Evolutionary conservation across 257 asterid genomes (phyloP).

Genomic region (Cynanchum wilfordii): DNA sequence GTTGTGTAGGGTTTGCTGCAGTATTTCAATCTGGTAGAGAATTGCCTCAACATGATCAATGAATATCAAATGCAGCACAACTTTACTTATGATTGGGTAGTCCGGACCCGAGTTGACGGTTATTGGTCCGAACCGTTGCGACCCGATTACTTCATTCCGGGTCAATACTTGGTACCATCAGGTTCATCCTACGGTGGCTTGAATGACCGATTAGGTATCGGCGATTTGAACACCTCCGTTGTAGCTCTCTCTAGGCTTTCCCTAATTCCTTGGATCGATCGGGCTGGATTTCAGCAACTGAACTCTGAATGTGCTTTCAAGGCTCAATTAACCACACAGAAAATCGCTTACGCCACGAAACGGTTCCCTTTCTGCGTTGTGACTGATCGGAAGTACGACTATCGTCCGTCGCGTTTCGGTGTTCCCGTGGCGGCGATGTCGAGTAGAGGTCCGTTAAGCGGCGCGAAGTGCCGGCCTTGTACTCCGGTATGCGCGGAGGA

Average conservation of each 20-base stretch:
- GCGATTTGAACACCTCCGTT: constrained; percentile 66
- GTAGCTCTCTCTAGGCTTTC: constrained; percentile 89
- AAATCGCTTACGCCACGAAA: constrained; percentile 34
- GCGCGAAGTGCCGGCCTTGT: constrained; percentile 91
- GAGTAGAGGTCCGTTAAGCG: constrained; percentile 74
- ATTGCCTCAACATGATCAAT: constrained; percentile 67
- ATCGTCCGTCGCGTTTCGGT: constrained; percentile 58
- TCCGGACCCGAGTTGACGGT: constrained; percentile 86
- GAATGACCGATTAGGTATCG: constrained; percentile 86
- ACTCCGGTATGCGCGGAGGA: constrained; percentile 47
- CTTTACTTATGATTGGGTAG: constrained; percentile 86
- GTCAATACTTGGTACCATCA: constrained; percentile 63
- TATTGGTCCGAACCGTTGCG: constrained; percentile 66
- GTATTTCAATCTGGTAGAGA: constrained; percentile 80
- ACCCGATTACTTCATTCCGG: constrained; percentile 58
- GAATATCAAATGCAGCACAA: constrained; percentile 52
- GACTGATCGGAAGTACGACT: constrained; percentile 59
- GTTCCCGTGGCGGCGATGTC: constrained; percentile 83
- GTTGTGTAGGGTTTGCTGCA: constrained; percentile 79
- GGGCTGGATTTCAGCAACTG: constrained; percentile 50
- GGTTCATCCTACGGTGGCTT: constrained; percentile 87
- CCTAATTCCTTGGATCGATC: constrained; percentile 55
- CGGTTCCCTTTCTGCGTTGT: constrained; percentile 73
- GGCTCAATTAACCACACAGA: constrained; percentile 62
- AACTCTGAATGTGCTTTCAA: constrained; percentile 83